Conservation (phyloP, 768 basidiomycete genomes). For the Albatrellus ellisii region DNA sequence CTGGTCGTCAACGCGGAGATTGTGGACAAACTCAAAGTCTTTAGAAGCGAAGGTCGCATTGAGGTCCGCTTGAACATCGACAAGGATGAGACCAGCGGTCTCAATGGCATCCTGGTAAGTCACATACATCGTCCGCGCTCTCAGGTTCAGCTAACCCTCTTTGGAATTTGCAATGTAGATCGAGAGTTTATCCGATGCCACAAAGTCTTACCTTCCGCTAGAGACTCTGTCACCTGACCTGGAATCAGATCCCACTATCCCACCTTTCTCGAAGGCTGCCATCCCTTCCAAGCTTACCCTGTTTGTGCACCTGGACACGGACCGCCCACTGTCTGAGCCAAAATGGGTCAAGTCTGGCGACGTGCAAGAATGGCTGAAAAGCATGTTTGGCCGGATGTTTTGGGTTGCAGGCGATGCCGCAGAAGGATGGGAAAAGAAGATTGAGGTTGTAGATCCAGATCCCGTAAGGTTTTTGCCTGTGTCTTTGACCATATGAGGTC, state of each 20-base stretch:
- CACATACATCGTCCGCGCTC: conserved; percentile 3
- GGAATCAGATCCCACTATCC: conserved; percentile 50
- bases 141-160: neutral
- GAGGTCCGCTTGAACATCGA: conserved; percentile 61
- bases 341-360: conserved; percentile 96
- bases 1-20: conserved; percentile 83
- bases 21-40: conserved; percentile 70
- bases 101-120: conserved; percentile 70
- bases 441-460: conserved; percentile 87
- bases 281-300: conserved; percentile 50
- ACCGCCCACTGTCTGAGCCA: conserved; percentile 84
- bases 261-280: conserved; percentile 48
- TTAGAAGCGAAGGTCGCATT: conserved; percentile 72
- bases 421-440: conserved; percentile 93
- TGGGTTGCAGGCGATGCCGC: conserved; percentile 74
- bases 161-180: conserved; percentile 35
- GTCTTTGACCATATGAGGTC: neutral
- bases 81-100: conserved; percentile 37
- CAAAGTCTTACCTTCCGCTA: conserved; percentile 57
- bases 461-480: conserved; percentile 42
- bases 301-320: conserved; percentile 70
- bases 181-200: conserved; percentile 58
- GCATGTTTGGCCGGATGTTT: conserved; percentile 80
- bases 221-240: conserved; percentile 30
- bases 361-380: conserved; percentile 86